Evolutionary conservation across 1,284 basidiomycete genomes (phyloP).

Genomic region (Austroboletus novae-zelandiae): DNA sequence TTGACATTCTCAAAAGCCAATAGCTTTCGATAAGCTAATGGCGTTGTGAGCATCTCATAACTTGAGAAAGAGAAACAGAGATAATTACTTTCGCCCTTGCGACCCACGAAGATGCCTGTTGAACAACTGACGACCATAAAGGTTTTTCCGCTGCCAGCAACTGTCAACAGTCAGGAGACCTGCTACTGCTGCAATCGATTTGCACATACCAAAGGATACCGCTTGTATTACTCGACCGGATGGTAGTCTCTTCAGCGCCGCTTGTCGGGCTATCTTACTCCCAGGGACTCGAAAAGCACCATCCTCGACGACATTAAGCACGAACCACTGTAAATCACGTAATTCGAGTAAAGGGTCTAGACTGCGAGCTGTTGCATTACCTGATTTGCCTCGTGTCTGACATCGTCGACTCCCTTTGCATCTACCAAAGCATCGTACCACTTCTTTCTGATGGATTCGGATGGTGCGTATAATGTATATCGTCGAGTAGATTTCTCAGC

Average conservation of each 20-base stretch:
- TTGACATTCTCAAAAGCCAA: slow-evolving; percentile 48
- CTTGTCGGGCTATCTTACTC: slow-evolving; percentile 29
- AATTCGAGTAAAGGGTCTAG: slow-evolving; percentile 7
- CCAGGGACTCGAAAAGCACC: slow-evolving; percentile 54
- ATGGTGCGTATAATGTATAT: slow-evolving; percentile 68
- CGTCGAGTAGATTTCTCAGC: slow-evolving; percentile 50
- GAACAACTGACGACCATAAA: slow-evolving; percentile 62
- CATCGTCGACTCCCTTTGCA: slow-evolving; percentile 58
- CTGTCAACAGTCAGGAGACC: slow-evolving; percentile 7
- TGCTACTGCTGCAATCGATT: not conserved
- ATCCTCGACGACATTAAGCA: slow-evolving; percentile 55
- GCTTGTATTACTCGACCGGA: slow-evolving; percentile 60
- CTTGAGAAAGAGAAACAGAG: slow-evolving; percentile 2
- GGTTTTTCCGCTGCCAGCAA: slow-evolving; percentile 45
- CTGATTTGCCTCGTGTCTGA: slow-evolving; percentile 67
- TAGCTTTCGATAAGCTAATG: slow-evolving; percentile 54
- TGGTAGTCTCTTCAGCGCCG: slow-evolving; percentile 35
- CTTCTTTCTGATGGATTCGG: slow-evolving; percentile 53
- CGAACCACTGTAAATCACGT: slow-evolving; percentile 53
- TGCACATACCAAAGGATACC: slow-evolving; percentile 57
- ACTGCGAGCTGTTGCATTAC: slow-evolving; percentile 33
- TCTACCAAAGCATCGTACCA: slow-evolving; percentile 64
- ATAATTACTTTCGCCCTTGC: slow-evolving; percentile 48
- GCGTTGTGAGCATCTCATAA: slow-evolving; percentile 2
- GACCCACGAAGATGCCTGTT: slow-evolving; percentile 64